Conservation (phyloP, 768 basidiomycete species). For the Fomitopsis pulvina region DNA sequence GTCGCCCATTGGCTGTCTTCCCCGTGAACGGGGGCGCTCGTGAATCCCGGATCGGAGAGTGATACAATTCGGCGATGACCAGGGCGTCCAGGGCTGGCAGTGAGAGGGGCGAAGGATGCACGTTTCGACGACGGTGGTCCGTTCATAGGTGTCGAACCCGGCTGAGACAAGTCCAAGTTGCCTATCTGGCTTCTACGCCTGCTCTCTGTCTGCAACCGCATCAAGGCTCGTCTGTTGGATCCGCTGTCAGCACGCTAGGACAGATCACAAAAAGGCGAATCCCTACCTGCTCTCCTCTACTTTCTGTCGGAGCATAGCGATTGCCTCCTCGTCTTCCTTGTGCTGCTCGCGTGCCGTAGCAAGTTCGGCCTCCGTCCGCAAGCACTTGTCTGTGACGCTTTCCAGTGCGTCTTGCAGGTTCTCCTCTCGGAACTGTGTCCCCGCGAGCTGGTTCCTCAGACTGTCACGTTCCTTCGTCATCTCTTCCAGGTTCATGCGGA, state of each 20-base stretch:
- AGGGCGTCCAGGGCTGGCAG: slow-evolving; percentile 43
- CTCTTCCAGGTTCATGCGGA: slow-evolving; percentile 58
- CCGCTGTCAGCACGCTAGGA: not conserved
- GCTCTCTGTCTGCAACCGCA: slow-evolving; percentile 79
- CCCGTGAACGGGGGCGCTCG: slow-evolving; percentile 27
- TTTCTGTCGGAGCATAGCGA: slow-evolving; percentile 68
- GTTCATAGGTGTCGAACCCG: slow-evolving; percentile 29
- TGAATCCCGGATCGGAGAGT: slow-evolving; percentile 53
- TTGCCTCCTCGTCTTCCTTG: slow-evolving; percentile 73
- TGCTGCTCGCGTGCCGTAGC: slow-evolving; percentile 32
- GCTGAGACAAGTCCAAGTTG: slow-evolving; percentile 50
- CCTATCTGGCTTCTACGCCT: slow-evolving; percentile 50
- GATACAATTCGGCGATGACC: slow-evolving; percentile 70
- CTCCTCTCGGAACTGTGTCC: slow-evolving; percentile 47
- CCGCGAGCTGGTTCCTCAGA: slow-evolving; percentile 44
- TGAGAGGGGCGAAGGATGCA: slow-evolving; percentile 70
- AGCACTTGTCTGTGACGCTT: slow-evolving; percentile 60
- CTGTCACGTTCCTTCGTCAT: slow-evolving; percentile 70
- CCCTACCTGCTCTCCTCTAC: slow-evolving; percentile 81
- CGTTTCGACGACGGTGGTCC: slow-evolving; percentile 57
- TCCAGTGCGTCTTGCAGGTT: slow-evolving; percentile 57
- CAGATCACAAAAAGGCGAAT: not conserved
- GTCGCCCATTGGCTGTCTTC: slow-evolving; percentile 11
- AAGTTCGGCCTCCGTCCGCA: slow-evolving; percentile 50
- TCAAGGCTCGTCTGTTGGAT: slow-evolving; percentile 62